Conservation (phyloP, 495 filamentous ascomycete genomes). For the Lindgomyces ingoldianus region DNA sequence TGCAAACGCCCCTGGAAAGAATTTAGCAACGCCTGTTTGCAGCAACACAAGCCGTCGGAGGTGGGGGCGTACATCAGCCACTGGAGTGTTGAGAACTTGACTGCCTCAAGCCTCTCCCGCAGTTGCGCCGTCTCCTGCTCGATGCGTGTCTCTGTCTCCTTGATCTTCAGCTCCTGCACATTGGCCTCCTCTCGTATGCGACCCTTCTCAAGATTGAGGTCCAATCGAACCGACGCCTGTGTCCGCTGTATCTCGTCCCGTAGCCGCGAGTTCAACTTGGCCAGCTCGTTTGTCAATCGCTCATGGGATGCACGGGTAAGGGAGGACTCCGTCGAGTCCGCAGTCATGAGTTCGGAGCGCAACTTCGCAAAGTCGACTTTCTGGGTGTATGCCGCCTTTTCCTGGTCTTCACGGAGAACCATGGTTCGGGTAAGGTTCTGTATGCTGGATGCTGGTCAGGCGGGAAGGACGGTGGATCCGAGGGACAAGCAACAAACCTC, state of each 20-base stretch:
- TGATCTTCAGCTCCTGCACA: conserved; percentile 95
- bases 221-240: conserved; percentile 85
- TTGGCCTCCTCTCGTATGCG: conserved; percentile 95
- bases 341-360: conserved; percentile 85
- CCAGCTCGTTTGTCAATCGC: conserved; percentile 87
- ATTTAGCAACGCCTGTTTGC: conserved; percentile 15
- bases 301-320: conserved; percentile 90
- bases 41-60: too few relatives aligned
- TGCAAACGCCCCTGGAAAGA: conserved; percentile 77
- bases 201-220: conserved; percentile 96
- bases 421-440: conserved; percentile 98
- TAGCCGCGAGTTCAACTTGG: conserved; percentile 83
- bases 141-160: conserved; percentile 97
- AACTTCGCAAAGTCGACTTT: conserved; percentile 99
- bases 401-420: conserved; percentile 92
- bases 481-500: conserved; percentile 53
- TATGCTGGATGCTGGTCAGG: conserved; percentile 56
- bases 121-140: conserved; percentile 95
- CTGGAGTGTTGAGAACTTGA: conserved; percentile 96
- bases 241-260: conserved; percentile 93
- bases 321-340: conserved; percentile 86
- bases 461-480: not conserved
- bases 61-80: conserved; percentile 71
- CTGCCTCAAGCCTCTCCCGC: conserved; percentile 87
- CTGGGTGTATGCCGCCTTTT: conserved; percentile 89